phyloP scores from a whole-genome alignment of 2,329 filamentous ascomycete genomes.

The Cadophora malorum region DNA sequence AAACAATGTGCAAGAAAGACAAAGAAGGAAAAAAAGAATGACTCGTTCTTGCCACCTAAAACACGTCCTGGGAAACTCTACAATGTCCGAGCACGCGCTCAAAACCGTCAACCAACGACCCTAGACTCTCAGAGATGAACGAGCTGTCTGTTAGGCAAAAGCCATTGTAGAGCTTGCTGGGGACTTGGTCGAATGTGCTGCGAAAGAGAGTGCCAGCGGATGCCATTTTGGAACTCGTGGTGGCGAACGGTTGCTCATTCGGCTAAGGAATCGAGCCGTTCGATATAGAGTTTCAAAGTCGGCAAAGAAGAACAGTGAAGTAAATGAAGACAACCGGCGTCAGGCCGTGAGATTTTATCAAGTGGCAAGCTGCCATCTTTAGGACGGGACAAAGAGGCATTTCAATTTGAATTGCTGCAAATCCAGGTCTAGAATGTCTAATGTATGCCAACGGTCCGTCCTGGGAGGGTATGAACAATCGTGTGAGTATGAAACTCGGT shows the following conservation, averaged over 20 bases:
- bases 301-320: not conserved
- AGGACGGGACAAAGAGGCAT: not conserved
- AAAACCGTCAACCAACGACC: not conserved
- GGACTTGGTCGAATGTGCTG: not conserved
- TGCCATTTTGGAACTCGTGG: not conserved
- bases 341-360: not conserved
- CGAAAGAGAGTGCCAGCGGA: not conserved
- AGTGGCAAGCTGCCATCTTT: not conserved
- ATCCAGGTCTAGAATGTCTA: not conserved
- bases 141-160: not conserved
- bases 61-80: not conserved
- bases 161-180: not conserved
- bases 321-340: not conserved
- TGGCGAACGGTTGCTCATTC: not conserved
- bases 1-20: constrained; percentile 27
- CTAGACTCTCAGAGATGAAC: not conserved
- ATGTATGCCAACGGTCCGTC: not conserved
- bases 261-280: not conserved
- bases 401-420: not conserved
- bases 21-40: constrained; percentile 1
- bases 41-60: not conserved
- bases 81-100: not conserved
- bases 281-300: not conserved
- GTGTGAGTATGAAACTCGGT: not conserved
- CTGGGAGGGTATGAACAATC: not conserved